A percentile compares a stretch with the other conserved stretches of the same genome.
Conservation (phyloP, 495 filamentous ascomycete species). For the Beverwykella pulmonaria region DNA sequence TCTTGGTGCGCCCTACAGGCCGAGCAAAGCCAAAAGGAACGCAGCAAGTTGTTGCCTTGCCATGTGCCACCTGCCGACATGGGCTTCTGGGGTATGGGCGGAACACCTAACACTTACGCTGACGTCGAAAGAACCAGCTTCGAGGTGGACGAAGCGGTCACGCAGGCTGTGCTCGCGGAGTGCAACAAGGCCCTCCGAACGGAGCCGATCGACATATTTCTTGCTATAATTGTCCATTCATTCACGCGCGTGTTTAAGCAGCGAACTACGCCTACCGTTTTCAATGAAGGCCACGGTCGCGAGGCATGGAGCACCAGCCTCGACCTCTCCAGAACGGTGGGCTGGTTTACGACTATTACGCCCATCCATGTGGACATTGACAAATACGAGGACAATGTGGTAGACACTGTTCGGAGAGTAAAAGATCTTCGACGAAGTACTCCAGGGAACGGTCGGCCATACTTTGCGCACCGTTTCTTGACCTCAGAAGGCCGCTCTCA, state of each 20-base stretch:
- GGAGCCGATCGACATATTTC: conserved; percentile 22
- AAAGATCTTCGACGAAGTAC: conserved; percentile 23
- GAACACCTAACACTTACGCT: conserved; percentile 11
- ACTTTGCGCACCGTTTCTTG: conserved; percentile 21
- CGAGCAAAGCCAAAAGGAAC: conserved; percentile 1
- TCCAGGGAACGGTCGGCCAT: conserved; percentile 21
- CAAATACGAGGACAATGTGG: not conserved
- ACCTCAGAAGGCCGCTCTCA: conserved; percentile 26
- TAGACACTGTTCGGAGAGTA: conserved; percentile 17
- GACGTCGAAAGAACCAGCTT: conserved; percentile 13
- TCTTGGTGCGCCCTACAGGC: conserved; percentile 18
- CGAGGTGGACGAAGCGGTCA: not conserved
- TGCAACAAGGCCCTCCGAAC: conserved; percentile 17
- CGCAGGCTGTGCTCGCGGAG: not conserved
- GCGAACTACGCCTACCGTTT: conserved; percentile 8
- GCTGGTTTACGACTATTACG: conserved; percentile 26
- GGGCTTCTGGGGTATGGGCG: conserved; percentile 23
- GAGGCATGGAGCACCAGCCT: conserved; percentile 18
- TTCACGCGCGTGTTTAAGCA: conserved; percentile 14
- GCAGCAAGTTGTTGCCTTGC: conserved; percentile 8
- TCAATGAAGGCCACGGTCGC: conserved; percentile 27
- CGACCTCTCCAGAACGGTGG: conserved; percentile 26
- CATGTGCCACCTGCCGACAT: conserved; percentile 5
- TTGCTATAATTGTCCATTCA: conserved; percentile 15
- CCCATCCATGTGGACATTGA: conserved; percentile 5